Evolutionary conservation across 2,329 filamentous ascomycete species (phyloP).

Genomic region (Fusarium avenaceum): DNA sequence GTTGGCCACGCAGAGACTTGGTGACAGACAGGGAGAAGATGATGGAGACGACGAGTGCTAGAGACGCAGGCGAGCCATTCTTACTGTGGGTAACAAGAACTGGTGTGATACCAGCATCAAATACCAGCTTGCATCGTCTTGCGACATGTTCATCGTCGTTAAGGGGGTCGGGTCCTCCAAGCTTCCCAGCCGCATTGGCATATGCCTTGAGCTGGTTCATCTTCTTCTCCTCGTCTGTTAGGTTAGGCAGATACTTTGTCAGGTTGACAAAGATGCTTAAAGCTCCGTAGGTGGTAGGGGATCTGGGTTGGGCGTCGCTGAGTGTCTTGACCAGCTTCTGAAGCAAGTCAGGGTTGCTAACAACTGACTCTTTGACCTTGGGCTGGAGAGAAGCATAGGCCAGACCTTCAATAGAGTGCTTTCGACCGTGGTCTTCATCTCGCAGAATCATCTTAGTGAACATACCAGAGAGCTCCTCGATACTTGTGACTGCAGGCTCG

Average conservation of each 20-base stretch:
- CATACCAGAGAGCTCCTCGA: conserved; percentile 74
- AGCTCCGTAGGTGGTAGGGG: conserved; percentile 84
- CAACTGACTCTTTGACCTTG: conserved; percentile 84
- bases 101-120: conserved; percentile 82
- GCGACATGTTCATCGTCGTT: conserved; percentile 83
- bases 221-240: conserved; percentile 92
- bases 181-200: conserved; percentile 82
- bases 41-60: conserved; percentile 81
- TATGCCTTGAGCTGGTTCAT: conserved; percentile 95
- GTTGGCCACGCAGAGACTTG: conserved; percentile 78
- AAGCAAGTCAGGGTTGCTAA: conserved; percentile 76
- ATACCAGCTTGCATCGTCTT: conserved; percentile 80
- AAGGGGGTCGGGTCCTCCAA: conserved; percentile 73
- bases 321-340: conserved; percentile 76
- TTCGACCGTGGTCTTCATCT: conserved; percentile 68
- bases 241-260: conserved; percentile 80
- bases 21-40: conserved; percentile 82
- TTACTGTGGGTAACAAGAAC: conserved; percentile 83
- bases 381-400: conserved; percentile 92
- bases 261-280: conserved; percentile 89
- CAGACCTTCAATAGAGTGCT: conserved; percentile 87
- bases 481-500: conserved; percentile 68
- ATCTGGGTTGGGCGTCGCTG: conserved; percentile 69
- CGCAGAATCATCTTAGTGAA: conserved; percentile 76
- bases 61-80: conserved; percentile 76